Conservation (phyloP, 148 eudicot species). For the Talinum fruticosum region DNA sequence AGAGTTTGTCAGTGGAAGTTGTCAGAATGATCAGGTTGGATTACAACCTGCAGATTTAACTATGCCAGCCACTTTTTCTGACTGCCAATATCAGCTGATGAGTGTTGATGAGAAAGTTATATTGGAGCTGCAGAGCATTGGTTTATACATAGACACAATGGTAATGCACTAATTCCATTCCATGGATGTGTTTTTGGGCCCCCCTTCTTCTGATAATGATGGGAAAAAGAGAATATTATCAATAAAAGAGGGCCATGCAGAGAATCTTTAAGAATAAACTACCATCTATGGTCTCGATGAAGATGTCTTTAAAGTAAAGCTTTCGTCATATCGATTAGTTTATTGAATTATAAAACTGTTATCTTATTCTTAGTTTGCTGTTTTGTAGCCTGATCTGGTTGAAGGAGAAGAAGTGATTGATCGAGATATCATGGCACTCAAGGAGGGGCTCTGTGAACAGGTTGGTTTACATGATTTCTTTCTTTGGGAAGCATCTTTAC, state of each 20-base stretch:
- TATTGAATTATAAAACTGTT: background rate
- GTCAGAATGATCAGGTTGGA: slow-evolving; percentile 38
- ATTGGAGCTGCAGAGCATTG: slow-evolving; percentile 55
- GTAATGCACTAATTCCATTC: slow-evolving; percentile 23
- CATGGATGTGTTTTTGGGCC: background rate
- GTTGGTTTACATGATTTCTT: slow-evolving; percentile 21
- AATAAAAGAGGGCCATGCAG: background rate
- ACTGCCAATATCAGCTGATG: slow-evolving; percentile 46
- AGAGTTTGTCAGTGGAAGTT: slow-evolving; percentile 43
- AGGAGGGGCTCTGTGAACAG: slow-evolving; percentile 42
- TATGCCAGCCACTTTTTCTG: slow-evolving; percentile 24
- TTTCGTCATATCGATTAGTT: background rate
- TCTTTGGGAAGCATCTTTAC: background rate
- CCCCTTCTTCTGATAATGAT: background rate
- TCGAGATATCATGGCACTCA: slow-evolving; percentile 38
- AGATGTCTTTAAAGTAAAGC: background rate
- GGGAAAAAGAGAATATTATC: background rate
- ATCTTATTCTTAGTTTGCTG: slow-evolving; percentile 7
- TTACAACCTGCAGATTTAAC: slow-evolving; percentile 26
- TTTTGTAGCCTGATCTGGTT: slow-evolving; percentile 46
- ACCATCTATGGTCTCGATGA: background rate
- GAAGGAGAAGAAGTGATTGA: slow-evolving; percentile 46
- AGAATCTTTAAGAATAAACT: background rate
- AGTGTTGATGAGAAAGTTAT: slow-evolving; percentile 41
- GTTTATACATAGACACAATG: slow-evolving; percentile 42